Base-by-base conservation (phyloP, 2,329 filamentous ascomycete species). In the Epichloe festucae region DNA sequence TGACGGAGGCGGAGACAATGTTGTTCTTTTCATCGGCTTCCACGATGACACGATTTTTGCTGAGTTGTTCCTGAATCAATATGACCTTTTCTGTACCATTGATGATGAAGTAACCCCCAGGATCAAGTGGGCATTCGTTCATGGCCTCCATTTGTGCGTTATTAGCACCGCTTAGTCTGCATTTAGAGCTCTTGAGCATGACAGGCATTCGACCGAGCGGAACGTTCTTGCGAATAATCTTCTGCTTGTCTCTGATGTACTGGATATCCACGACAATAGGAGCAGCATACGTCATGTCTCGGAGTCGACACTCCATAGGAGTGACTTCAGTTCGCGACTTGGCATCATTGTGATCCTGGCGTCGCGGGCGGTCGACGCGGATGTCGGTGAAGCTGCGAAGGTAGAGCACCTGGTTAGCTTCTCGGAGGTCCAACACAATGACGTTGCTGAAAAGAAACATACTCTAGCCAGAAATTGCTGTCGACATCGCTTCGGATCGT, bases 71-170 rank as follows among this genome's bases (percentile, higher is more conserved):
- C 68, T 98, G 93, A 14, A 98, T 94, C 43, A 98, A 73, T 63
- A 98, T 98, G 59, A 98, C 93, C 73, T 98, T 98, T 67, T 98
- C 93, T 19, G 94, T 96, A 46, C 93, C 93, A 61, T 91, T 89
- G 58, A 97, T 89, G 62, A 98, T 93, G 63, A 98, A 98, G 67
- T 98, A 98, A 49, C 93, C 93, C 93, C 93, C 93, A 1, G 94
- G 93, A 63, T 98, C 93, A 41, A 98, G 75, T 14, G 93, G 89
- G 62, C 93, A 98, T 70, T 98, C 93, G 62, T 95, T 93, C 75
- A 97, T 84, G 47, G 84, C 72, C 54, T 89, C 88, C 90, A 97
- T 95, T 62, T 95, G 79, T 15, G 82, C 76, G 58, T 96, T 93
- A 50, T 82, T 87, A 61, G 90, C 91, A 53, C 86, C 85, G 54